Evolutionary conservation across 306 rosid species (phyloP).

Genomic region (Lathyrus tuberosus): DNA sequence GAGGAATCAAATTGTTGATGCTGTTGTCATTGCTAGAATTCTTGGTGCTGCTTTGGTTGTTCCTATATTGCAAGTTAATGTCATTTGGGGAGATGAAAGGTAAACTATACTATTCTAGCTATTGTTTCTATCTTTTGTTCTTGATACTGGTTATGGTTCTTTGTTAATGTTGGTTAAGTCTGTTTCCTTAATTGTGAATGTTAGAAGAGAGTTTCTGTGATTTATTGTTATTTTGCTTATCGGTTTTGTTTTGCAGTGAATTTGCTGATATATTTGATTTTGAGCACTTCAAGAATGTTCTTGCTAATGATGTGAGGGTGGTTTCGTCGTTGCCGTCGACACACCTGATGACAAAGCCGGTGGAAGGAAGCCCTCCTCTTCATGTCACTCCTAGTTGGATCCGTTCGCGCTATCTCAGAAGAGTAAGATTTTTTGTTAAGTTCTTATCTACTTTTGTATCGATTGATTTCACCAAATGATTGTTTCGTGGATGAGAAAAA

Average conservation of each 20-base stretch:
- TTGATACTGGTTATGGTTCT: not conserved
- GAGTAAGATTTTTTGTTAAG: conserved; percentile 50
- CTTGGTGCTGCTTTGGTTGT: conserved; percentile 95
- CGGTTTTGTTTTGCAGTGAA: conserved; percentile 68
- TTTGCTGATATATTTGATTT: conserved; percentile 94
- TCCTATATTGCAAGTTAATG: conserved; percentile 92
- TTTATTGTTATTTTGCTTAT: conserved; percentile 18
- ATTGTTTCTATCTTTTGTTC: not conserved
- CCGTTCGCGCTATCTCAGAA: conserved; percentile 76
- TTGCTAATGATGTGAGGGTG: conserved; percentile 70
- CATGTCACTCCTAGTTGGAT: conserved; percentile 84
- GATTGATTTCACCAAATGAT: conserved; percentile 1
- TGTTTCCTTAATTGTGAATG: conserved; percentile 9
- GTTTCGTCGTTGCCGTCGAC: conserved; percentile 92
- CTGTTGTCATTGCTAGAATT: conserved; percentile 93
- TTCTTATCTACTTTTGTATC: not conserved
- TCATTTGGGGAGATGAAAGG: conserved; percentile 99
- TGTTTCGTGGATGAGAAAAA: not conserved
- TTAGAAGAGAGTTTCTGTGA: not conserved
- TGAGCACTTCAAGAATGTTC: conserved; percentile 87
- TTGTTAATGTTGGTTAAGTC: not conserved
- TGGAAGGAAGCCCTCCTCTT: conserved; percentile 80
- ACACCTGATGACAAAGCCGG: conserved; percentile 84
- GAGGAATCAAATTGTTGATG: conserved; percentile 97
- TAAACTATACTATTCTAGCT: conserved; percentile 23